A percentile compares a stretch with the other conserved stretches of the same genome.
Conservation (phyloP, 1,284 basidiomycete species). For the Fomes fomentarius region DNA sequence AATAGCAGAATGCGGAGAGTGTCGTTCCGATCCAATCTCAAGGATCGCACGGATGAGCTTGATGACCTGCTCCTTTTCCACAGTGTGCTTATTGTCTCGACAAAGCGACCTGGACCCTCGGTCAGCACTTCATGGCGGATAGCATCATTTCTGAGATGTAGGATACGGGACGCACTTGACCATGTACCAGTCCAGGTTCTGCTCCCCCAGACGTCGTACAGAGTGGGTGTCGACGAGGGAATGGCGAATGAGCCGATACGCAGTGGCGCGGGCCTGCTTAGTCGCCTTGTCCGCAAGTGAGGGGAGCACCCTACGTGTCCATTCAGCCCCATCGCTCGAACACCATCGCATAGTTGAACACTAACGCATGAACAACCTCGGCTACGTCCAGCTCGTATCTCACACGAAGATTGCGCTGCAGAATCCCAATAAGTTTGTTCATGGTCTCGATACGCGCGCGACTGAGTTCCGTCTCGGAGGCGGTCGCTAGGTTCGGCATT, state of each 20-base stretch:
- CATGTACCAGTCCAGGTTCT: slow-evolving; percentile 87
- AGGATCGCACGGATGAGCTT: slow-evolving; percentile 88
- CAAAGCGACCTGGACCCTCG: slow-evolving; percentile 77
- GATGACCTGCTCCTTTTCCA: slow-evolving; percentile 95
- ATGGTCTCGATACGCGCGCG: slow-evolving; percentile 65
- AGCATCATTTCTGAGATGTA: not conserved
- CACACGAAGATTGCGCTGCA: slow-evolving; percentile 80
- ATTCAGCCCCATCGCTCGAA: not conserved
- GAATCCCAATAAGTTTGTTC: slow-evolving; percentile 66
- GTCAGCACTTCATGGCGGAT: too few relatives aligned
- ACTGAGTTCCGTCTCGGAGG: slow-evolving; percentile 51
- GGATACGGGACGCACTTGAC: slow-evolving; percentile 61
- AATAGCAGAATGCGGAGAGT: slow-evolving; percentile 44
- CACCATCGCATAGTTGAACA: slow-evolving; percentile 6
- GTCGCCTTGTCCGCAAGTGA: slow-evolving; percentile 78
- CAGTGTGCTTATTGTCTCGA: slow-evolving; percentile 81
- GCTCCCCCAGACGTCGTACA: slow-evolving; percentile 57
- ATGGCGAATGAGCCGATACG: slow-evolving; percentile 88
- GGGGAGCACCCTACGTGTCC: slow-evolving; percentile 64
- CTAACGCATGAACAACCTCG: slow-evolving; percentile 77
- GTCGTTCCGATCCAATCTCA: slow-evolving; percentile 65
- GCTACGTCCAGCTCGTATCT: slow-evolving; percentile 74
- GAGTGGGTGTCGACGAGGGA: slow-evolving; percentile 73
- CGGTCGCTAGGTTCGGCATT: slow-evolving; percentile 33
- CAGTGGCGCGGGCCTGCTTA: slow-evolving; percentile 79